A percentile compares a stretch with the other conserved stretches of the same genome.
Conservation (phyloP, 768 basidiomycete genomes). For the Termitomyces sp. region DNA sequence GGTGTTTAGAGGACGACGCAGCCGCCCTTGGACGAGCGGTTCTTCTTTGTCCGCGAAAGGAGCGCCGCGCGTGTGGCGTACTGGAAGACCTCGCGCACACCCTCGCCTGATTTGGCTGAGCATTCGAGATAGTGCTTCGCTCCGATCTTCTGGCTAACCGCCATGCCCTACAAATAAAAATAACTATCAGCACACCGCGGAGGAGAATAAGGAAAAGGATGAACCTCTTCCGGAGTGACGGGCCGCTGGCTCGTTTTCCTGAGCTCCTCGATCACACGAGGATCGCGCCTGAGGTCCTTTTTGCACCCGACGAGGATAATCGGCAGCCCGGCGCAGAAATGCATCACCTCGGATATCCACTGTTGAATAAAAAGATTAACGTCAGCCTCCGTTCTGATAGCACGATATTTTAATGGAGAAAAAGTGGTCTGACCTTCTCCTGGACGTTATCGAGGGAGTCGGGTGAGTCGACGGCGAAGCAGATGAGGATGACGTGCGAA, state of each 20-base stretch:
- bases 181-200: not conserved
- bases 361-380: too few relatives aligned
- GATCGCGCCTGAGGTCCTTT: constrained; percentile 95
- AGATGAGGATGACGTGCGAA: constrained; percentile 99
- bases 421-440: constrained; percentile 78
- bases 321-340: constrained; percentile 92
- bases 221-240: constrained; percentile 89
- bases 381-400: not conserved
- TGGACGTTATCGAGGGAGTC: constrained; percentile 99
- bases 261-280: constrained; percentile 90
- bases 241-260: constrained; percentile 93
- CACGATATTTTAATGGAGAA: not conserved
- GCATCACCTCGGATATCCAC: constrained; percentile 99
- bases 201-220: constrained; percentile 18
- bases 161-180: constrained; percentile 83
- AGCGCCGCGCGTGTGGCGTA: constrained; percentile 93
- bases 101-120: constrained; percentile 93
- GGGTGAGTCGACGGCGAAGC: constrained; percentile 97
- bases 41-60: constrained; percentile 34
- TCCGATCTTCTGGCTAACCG: constrained; percentile 93
- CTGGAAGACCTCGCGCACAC: constrained; percentile 98
- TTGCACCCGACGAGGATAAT: constrained; percentile 99
- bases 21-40: constrained; percentile 15
- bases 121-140: constrained; percentile 98
- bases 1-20: constrained; percentile 16